phyloP scores from a whole-genome alignment of 225 moss, liverwort and hornwort genomes.

The Marchantia paleacea region DNA sequence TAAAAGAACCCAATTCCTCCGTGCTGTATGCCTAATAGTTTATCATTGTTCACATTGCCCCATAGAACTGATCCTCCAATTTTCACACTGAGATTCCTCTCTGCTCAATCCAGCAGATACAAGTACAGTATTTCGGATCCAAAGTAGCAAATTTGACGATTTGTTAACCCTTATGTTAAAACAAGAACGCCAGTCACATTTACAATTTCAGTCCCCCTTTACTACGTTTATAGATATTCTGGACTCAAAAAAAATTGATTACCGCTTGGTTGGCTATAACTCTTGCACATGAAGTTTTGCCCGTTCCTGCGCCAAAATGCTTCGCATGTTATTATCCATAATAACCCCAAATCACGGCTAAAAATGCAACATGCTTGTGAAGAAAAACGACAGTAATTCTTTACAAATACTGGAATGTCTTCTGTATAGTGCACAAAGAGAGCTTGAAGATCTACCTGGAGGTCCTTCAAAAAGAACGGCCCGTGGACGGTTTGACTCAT shows the following conservation, averaged over 20 bases:
- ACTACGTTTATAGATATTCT: too few species aligned
- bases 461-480: constrained; percentile 88
- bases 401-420: background rate
- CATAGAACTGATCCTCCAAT: too few species aligned
- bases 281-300: constrained; percentile 84
- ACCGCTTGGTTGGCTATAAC: constrained; percentile 84
- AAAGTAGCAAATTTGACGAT: too few species aligned
- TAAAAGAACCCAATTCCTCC: background rate
- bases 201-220: too few species aligned
- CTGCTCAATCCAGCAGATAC: too few species aligned
- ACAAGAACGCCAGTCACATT: too few species aligned
- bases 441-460: constrained; percentile 48
- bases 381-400: background rate
- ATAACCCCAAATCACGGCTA: too few species aligned
- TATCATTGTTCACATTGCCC: too few species aligned
- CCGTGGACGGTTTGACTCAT: constrained; percentile 76
- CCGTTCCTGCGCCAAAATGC: constrained; percentile 47
- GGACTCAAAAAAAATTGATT: background rate
- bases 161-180: too few species aligned
- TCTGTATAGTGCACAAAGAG: background rate
- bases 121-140: too few species aligned
- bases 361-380: background rate
- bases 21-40: too few species aligned
- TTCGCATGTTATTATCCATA: background rate
- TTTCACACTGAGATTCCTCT: too few species aligned